Evolutionary conservation across 176 grass and related monocot species (phyloP).

Genomic region (Juncus inflexus): DNA sequence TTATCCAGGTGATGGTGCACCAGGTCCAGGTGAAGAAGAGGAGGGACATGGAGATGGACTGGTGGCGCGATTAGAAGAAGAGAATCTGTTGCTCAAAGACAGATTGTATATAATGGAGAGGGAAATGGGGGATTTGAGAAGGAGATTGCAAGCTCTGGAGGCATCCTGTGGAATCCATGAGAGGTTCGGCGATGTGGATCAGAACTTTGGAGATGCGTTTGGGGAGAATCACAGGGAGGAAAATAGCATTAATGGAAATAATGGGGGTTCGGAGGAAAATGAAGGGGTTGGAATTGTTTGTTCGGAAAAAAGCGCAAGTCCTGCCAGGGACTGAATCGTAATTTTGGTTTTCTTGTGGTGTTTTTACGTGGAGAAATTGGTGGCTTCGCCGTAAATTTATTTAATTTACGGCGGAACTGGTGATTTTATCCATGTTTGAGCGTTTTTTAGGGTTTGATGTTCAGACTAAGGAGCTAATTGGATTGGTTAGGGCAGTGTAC

Average conservation of each 20-base stretch:
- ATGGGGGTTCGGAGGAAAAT: slow-evolving; percentile 24
- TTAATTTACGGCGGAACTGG: slow-evolving; percentile 5
- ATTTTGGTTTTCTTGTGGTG: slow-evolving; percentile 26
- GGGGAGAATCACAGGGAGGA: slow-evolving; percentile 24
- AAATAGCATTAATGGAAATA: slow-evolving; percentile 27
- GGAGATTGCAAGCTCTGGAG: slow-evolving; percentile 52
- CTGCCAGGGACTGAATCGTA: slow-evolving; percentile 17
- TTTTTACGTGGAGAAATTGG: slow-evolving; percentile 2
- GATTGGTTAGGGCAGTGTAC: slow-evolving; percentile 21
- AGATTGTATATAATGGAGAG: slow-evolving; percentile 79
- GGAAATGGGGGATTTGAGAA: slow-evolving; percentile 62
- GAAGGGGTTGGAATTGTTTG: slow-evolving; percentile 7
- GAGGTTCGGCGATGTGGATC: slow-evolving; percentile 33
- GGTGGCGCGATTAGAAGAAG: slow-evolving; percentile 62
- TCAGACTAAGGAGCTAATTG: slow-evolving; percentile 13
- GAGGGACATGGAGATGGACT: slow-evolving; percentile 25
- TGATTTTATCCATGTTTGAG: too few relatives aligned
- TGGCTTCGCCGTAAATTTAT: slow-evolving; percentile 8
- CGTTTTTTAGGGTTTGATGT: neutral
- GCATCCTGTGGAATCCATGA: slow-evolving; percentile 31
- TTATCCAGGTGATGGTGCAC: slow-evolving; percentile 37
- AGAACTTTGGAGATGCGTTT: slow-evolving; percentile 10
- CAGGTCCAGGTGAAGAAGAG: slow-evolving; percentile 8
- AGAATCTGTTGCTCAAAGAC: slow-evolving; percentile 71
- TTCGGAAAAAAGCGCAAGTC: slow-evolving; percentile 28